Base-by-base conservation (phyloP, 192 early-diverging fungal species). In the Coemansia biformis region DNA sequence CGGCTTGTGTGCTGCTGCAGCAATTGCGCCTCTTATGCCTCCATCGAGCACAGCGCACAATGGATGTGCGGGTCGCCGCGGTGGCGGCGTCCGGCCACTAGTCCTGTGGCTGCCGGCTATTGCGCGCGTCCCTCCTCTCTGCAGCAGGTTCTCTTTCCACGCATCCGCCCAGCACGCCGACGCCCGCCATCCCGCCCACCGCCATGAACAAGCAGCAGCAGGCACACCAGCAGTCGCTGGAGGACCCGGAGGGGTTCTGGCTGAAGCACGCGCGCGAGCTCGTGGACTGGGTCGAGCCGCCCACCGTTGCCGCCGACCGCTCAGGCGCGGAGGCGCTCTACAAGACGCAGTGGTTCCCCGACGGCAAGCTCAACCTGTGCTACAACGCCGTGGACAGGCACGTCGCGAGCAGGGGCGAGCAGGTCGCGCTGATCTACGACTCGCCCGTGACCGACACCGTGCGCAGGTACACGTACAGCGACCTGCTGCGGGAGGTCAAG, bases 301-400 rank as follows among this genome's bases (percentile, higher is more conserved):
- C 70, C 15, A 58, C 59, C 6, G 5, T 18, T 3, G 70, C 63
- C 2, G 39, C 48, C 26, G 49, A 43, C 44, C 53, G 17, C n/a
- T 24, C 63, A 0, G 6, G 22, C 10, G 18, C 48, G 8, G 38
- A 32, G 26, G 29, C 38, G n/a, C 35, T 51, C 51, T 64, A 46
- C 55, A 68, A 31, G 60, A 74, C 46, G 47, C 22, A 19, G 21
- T 92, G 87, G 84, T 87, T 88, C 56, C 78, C 75, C 24, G 79
- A 79, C 46, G 84, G 83, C 26, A 52, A 74, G 53, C 58, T 93
- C 46, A 90, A 91, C 59, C 83, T 86, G 6, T 86, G 84, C 75
- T 86, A 82, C 73, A 94, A 94, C 51, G 75, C 80, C 3, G 51
- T 94, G 2, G 86, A 91, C 48, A 75, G 88, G 10, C 89, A 94